These are phyloP conservation scores for Candida sanyiensis DNA, from an alignment of 805 yeast genomes.

Conservation along the genomic window DNA sequence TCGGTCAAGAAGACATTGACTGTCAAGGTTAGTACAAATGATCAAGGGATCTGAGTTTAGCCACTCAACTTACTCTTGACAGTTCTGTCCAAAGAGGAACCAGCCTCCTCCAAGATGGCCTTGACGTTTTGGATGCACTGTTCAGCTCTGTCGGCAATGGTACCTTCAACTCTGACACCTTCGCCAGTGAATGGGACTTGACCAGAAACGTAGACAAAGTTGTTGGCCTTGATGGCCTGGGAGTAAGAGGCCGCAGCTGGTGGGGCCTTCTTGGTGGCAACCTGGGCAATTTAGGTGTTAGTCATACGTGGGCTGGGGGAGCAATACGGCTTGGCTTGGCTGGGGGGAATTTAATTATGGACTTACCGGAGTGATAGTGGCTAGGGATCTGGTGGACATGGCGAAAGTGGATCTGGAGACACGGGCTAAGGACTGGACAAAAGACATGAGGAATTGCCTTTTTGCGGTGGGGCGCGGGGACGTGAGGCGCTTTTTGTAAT, in stretches of 20 bases:
- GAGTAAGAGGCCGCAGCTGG: slow-evolving; percentile 96
- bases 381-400: slow-evolving; percentile 24
- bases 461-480: neutral
- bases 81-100: slow-evolving; percentile 75
- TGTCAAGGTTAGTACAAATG: slow-evolving; percentile 15
- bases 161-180: slow-evolving; percentile 71
- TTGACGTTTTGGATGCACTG: slow-evolving; percentile 64
- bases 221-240: slow-evolving; percentile 89
- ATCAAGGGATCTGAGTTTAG: no score
- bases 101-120: slow-evolving; percentile 75
- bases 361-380: slow-evolving; percentile 34
- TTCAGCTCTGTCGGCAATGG: slow-evolving; percentile 72
- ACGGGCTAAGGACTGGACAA: slow-evolving; percentile 22
- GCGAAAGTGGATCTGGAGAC: slow-evolving; percentile 18
- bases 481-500: neutral
- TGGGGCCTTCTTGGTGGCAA: slow-evolving; percentile 76
- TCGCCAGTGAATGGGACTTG: slow-evolving; percentile 89
- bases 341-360: neutral
- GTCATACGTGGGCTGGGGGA: neutral
- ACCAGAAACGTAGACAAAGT: slow-evolving; percentile 88
- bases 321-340: neutral
- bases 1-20: slow-evolving; percentile 83
- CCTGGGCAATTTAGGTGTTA: no score
- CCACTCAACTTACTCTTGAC: slow-evolving; percentile 77
- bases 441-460: slow-evolving; percentile 21